phyloP scores from a whole-genome alignment of 78 protist genomes.

The Parvularia atlantis region DNA sequence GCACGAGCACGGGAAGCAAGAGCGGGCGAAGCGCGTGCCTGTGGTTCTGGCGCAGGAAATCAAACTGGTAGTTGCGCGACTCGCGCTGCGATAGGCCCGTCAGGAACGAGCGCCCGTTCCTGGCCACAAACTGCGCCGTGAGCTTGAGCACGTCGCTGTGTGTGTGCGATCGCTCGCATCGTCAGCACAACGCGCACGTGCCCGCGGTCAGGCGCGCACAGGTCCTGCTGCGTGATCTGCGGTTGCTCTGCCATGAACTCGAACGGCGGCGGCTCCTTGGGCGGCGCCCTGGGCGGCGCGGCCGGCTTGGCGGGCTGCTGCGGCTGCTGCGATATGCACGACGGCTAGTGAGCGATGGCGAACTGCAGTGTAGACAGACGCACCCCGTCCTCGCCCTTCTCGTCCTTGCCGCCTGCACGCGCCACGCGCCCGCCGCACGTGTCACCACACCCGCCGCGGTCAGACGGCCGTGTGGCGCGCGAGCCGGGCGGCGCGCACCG shows the following conservation, averaged over 20 bases:
- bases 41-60: slow-evolving; percentile 16
- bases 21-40: background rate
- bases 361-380: no score
- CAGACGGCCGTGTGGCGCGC: background rate
- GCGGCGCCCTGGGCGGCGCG: no score
- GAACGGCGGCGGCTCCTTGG: background rate
- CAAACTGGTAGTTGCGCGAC: slow-evolving; percentile 11
- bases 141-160: slow-evolving; percentile 1
- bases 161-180: no score
- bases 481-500: background rate
- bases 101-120: slow-evolving; percentile 13
- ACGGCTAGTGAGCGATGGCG: no score
- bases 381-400: background rate
- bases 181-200: no score
- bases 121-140: slow-evolving; percentile 26
- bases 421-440: background rate
- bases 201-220: no score
- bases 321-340: no score
- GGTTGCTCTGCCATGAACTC: background rate
- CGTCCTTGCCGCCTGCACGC: background rate
- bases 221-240: background rate
- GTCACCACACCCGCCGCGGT: background rate
- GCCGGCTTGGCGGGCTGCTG: no score
- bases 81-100: slow-evolving; percentile 2
- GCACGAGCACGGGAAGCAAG: background rate